Evolutionary conservation across 768 basidiomycete species (phyloP), one percentile per base, ranked within the genome.

Genomic region (Kwoniella botswanensis): DNA sequence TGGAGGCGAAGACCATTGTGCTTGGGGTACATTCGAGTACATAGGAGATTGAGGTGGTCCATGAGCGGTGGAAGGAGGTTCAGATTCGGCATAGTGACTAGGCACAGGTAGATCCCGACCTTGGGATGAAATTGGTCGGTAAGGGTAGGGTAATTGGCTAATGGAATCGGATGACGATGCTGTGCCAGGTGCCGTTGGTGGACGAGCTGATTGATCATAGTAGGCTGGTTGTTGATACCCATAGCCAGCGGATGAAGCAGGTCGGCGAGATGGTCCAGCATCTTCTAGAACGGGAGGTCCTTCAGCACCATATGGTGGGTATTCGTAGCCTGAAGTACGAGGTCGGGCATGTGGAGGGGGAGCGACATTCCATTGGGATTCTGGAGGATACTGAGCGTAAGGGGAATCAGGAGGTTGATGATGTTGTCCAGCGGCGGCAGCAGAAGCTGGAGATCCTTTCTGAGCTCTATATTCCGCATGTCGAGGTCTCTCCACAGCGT

Each of bases 41-140:
- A 75, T 75, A 3, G 74, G 79, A 35, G 76, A 76, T 65, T 73
- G 72, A 43, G 75, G 79, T n/a, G 77, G 79, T 52, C 79, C 77
- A 44, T 77, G 79, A 56, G 79, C 75, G 17, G 79, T 74, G 1
- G 71, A 67, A 41, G 79, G 79, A 18, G 79, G 79, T 70, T 80
- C 79, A 12, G 79, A 80, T 13, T 79, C 80, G 52, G 78, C 73
- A 59, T 81, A 81, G 43, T 81, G 80, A 6, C 56, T 62, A 2
- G 76, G 77, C 7, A 80, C 70, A 22, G 79, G 79, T 43, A 78
- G 58, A 17, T 80, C 79, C 6, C 79, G 73, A n/a, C 79, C 79
- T 46, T 75, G 73, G 1, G 74, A 70, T n/a, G 79, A 81, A 72
- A 81, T 77, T 5, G 79, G 76, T 62, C 79, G 69, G 56, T 79